Conservation (phyloP, 2,329 filamentous ascomycete species). For the Exophiala sideris region DNA sequence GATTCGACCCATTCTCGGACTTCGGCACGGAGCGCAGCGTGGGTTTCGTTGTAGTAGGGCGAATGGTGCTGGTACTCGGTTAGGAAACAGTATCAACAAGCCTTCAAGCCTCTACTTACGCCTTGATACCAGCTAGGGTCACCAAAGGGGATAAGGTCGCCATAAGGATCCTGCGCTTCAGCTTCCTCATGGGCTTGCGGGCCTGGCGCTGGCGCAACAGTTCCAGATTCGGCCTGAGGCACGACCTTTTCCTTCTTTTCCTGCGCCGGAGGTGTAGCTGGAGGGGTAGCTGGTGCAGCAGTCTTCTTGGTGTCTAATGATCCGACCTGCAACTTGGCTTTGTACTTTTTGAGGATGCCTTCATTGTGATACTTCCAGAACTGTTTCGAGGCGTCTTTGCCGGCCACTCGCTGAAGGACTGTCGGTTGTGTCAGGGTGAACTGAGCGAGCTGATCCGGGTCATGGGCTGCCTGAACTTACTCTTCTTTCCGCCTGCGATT, state of each 20-base stretch:
- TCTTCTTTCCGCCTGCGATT: conserved; percentile 66
- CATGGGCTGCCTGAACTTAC: conserved; percentile 39
- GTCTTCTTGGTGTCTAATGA: conserved; percentile 84
- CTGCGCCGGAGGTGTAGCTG: conserved; percentile 46
- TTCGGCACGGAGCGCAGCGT: conserved; percentile 86
- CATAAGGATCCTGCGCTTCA: conserved; percentile 79
- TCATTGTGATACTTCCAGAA: conserved; percentile 66
- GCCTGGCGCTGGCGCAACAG: conserved; percentile 44
- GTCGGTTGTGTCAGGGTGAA: conserved; percentile 19
- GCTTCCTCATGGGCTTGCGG: conserved; percentile 48
- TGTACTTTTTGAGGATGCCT: conserved; percentile 60
- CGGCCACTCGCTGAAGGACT: conserved; percentile 64
- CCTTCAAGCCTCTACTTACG: conserved; percentile 52
- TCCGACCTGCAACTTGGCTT: conserved; percentile 57
- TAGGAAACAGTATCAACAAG: not conserved
- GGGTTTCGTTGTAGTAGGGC: conserved; percentile 92
- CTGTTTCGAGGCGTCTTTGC: conserved; percentile 66
- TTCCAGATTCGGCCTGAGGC: conserved; percentile 59
- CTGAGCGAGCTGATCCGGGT: not conserved
- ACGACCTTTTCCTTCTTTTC: conserved; percentile 52
- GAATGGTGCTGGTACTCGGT: conserved; percentile 72
- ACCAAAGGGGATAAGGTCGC: conserved; percentile 81
- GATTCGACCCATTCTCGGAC: conserved; percentile 87
- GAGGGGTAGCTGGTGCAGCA: conserved; percentile 49
- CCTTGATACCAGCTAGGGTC: conserved; percentile 95